Conservation (phyloP, 306 rosid genomes). For the Inga laurina region DNA sequence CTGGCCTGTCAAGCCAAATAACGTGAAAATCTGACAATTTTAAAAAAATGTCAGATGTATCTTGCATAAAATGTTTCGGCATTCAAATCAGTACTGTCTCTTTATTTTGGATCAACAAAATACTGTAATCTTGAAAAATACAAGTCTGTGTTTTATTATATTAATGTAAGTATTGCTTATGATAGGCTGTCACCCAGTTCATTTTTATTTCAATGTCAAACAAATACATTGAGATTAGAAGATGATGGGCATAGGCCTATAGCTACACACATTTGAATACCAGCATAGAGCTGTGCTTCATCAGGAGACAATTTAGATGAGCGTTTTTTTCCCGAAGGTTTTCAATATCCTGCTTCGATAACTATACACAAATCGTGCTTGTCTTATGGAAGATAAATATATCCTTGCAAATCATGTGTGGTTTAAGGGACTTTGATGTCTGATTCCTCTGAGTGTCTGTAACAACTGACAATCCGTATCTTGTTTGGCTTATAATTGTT, state of each 20-base stretch:
- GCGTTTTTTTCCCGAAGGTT: neutral
- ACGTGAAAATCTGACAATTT: neutral
- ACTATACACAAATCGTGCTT: neutral
- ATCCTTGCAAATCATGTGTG: neutral
- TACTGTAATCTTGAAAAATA: neutral
- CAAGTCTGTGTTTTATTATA: neutral
- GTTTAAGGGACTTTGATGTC: neutral
- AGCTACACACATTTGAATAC: no score
- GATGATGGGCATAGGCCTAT: neutral
- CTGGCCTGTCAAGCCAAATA: neutral
- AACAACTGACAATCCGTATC: neutral
- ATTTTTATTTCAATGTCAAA: neutral
- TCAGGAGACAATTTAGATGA: neutral
- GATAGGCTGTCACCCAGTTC: neutral
- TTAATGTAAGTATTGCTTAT: neutral
- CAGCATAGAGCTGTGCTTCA: neutral
- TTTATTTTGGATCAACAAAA: neutral
- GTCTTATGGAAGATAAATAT: neutral
- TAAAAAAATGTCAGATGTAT: neutral
- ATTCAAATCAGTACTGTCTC: neutral
- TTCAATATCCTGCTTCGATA: neutral
- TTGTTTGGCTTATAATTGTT: neutral
- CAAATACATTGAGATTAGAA: neutral
- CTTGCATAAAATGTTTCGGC: neutral
- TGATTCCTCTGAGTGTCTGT: slow-evolving; percentile 1